Conservation (phyloP, 78 protist genomes). For the Salpingoeca rosetta region DNA sequence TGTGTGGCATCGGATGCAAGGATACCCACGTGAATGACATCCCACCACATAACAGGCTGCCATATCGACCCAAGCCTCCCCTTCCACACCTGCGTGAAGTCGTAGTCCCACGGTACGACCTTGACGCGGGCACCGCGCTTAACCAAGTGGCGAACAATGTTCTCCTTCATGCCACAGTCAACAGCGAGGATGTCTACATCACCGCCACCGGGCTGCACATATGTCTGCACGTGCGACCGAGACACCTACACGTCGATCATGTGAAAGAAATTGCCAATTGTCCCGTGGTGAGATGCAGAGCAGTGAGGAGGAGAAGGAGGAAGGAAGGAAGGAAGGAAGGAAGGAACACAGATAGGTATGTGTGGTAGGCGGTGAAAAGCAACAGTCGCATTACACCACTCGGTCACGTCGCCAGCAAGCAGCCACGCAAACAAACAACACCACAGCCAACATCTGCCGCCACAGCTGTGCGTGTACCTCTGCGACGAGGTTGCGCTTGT, state of each 20-base stretch:
- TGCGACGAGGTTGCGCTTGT: slow-evolving; percentile 44
- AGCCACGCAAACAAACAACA: no score
- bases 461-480: slow-evolving; percentile 1
- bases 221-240: neutral
- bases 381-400: no score
- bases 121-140: slow-evolving; percentile 69
- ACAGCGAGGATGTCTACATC: slow-evolving; percentile 60
- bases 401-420: no score
- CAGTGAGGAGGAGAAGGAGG: no score
- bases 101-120: slow-evolving; percentile 91
- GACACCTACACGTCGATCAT: neutral
- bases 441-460: neutral
- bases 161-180: slow-evolving; percentile 87
- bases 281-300: no score
- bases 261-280: neutral
- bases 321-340: no score
- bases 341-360: neutral
- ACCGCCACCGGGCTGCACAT: slow-evolving; percentile 4
- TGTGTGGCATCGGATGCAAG: no score
- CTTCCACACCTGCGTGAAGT: slow-evolving; percentile 32
- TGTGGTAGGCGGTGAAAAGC: no score
- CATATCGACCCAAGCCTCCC: no score
- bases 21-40: no score
- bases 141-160: slow-evolving; percentile 74
- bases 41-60: no score